These are phyloP conservation scores for Setaria viridis DNA, from an alignment of 202 grass and related monocot genomes.

Conservation along the genomic window DNA sequence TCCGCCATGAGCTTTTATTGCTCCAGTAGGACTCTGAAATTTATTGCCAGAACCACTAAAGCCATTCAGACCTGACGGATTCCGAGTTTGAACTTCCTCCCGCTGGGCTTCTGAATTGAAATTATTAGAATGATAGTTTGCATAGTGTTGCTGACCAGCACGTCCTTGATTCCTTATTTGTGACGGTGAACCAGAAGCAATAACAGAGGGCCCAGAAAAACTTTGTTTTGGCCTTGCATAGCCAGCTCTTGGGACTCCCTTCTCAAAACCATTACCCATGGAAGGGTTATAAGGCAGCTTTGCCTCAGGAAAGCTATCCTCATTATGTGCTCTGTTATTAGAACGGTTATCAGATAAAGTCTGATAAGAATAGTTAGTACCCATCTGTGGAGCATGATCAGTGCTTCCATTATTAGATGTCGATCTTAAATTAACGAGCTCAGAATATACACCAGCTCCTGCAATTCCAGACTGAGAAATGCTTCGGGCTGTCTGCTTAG, in stretches of 20 bases:
- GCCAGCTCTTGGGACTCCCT: conserved; percentile 49
- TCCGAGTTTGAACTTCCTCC: conserved; percentile 49
- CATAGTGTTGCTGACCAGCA: conserved; percentile 34
- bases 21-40: conserved; percentile 51
- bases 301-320: conserved; percentile 50
- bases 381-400: conserved; percentile 39
- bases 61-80: conserved; percentile 35
- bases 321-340: conserved; percentile 55
- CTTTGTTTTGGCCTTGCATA: conserved; percentile 58
- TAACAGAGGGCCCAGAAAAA: conserved; percentile 51
- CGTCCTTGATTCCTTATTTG: conserved; percentile 58
- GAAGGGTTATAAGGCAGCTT: conserved; percentile 50
- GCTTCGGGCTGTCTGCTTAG: conserved; percentile 53
- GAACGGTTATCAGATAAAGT: conserved; percentile 44
- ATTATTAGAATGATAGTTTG: conserved; percentile 56
- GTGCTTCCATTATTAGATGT: conserved; percentile 51
- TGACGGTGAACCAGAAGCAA: conserved; percentile 48
- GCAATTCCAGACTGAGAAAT: conserved; percentile 57
- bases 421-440: conserved; percentile 55
- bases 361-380: conserved; percentile 57
- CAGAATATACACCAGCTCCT: conserved; percentile 63
- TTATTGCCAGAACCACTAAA: conserved; percentile 58
- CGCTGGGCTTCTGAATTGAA: conserved; percentile 57
- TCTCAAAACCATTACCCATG: conserved; percentile 42
- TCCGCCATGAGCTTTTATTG: conserved; percentile 57